A percentile compares a stretch with the other conserved stretches of the same genome.
Evolutionary conservation across 1,284 basidiomycete genomes (phyloP).

Genomic region (Malassezia restricta): DNA sequence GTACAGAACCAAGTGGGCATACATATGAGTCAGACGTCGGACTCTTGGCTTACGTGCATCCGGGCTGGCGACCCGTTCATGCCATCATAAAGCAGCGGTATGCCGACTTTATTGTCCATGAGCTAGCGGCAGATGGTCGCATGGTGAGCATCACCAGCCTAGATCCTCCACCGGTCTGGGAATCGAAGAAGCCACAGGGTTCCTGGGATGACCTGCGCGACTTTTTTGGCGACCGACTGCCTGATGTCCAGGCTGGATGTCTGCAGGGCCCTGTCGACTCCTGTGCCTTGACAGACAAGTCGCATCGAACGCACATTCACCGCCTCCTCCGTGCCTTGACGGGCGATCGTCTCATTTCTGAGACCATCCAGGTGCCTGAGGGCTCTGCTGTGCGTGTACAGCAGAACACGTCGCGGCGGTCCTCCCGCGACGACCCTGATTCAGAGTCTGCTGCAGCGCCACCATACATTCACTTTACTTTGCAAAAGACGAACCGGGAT

Average conservation of each 20-base stretch:
- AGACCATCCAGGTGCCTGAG: slow-evolving; percentile 52
- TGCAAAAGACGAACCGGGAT: slow-evolving; percentile 96
- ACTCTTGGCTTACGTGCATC: slow-evolving; percentile 27
- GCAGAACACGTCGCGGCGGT: slow-evolving; percentile 8
- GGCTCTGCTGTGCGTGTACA: slow-evolving; percentile 9
- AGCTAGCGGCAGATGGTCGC: slow-evolving; percentile 16
- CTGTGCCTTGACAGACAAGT: slow-evolving; percentile 70
- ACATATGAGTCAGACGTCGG: slow-evolving; percentile 19
- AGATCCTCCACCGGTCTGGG: slow-evolving; percentile 16
- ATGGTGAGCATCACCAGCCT: slow-evolving; percentile 27
- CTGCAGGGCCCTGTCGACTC: slow-evolving; percentile 21
- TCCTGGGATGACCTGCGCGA: slow-evolving; percentile 11
- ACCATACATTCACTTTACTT: slow-evolving; percentile 85
- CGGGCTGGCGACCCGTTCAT: slow-evolving; percentile 24
- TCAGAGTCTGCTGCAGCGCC: slow-evolving; percentile 48
- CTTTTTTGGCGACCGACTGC: slow-evolving; percentile 13
- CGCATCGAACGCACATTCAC: slow-evolving; percentile 68
- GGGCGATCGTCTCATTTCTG: slow-evolving; percentile 67
- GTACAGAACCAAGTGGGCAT: not conserved
- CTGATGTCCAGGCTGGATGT: slow-evolving; percentile 12
- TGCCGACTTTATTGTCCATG: slow-evolving; percentile 38
- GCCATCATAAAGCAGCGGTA: slow-evolving; percentile 43
- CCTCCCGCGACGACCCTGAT: slow-evolving; percentile 43
- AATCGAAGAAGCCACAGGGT: not conserved
- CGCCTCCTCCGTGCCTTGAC: slow-evolving; percentile 69